A percentile compares a stretch with the other conserved stretches of the same genome.
Conservation (phyloP, 306 rosid genomes). For the Mucuna pruriens region DNA sequence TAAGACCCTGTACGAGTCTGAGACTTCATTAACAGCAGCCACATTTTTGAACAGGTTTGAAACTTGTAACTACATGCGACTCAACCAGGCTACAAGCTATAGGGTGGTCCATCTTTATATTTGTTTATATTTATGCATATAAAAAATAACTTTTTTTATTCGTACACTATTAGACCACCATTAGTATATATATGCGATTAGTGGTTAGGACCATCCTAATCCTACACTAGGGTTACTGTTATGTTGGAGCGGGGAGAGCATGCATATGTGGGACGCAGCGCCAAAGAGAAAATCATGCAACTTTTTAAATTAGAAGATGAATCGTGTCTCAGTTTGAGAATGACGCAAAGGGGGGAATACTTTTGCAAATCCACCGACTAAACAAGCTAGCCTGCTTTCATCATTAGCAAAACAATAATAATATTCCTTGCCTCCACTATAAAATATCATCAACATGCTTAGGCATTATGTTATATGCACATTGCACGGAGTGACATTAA, state of each 20-base stretch:
- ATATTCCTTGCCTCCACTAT: constrained; percentile 4
- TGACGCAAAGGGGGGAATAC: not conserved
- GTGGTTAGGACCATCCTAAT: constrained; percentile 48
- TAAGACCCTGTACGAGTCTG: constrained; percentile 30
- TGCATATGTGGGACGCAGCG: constrained; percentile 28
- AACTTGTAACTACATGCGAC: constrained; percentile 52
- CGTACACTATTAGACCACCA: constrained; percentile 14
- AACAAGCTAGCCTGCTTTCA: constrained; percentile 20
- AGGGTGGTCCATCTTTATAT: constrained; percentile 54
- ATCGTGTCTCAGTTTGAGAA: constrained; percentile 20
- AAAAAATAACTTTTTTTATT: not conserved
- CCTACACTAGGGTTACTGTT: constrained; percentile 30
- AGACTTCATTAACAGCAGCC: constrained; percentile 26
- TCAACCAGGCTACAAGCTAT: constrained; percentile 11
- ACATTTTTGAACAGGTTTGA: constrained; percentile 44
- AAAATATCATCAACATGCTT: not conserved
- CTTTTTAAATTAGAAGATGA: constrained; percentile 27
- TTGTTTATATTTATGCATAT: constrained; percentile 4
- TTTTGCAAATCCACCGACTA: constrained; percentile 32
- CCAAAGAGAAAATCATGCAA: constrained; percentile 33
- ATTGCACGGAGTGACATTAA: not conserved
- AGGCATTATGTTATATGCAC: not conserved
- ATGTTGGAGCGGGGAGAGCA: constrained; percentile 1
- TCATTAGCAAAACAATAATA: constrained; percentile 11
- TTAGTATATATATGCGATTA: not conserved